Evolutionary conservation across 202 grass and related monocot genomes (phyloP), one percentile per base, ranked within the genome.

Genomic region (Digitaria exilis): DNA sequence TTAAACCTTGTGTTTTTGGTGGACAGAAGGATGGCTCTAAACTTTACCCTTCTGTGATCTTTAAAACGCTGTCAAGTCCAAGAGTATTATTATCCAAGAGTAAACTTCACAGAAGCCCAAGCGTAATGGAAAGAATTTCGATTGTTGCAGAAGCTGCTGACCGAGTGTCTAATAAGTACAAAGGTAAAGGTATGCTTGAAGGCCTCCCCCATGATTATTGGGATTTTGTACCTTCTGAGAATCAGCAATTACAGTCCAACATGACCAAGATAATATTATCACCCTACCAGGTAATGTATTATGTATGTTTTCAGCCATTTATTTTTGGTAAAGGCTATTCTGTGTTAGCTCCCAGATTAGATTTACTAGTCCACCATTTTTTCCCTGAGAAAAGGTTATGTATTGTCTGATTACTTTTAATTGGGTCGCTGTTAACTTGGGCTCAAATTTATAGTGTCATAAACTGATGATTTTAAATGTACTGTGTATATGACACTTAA

Each of bases 271-370:
- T 93, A 77, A 85, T 84, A 78, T 69, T 98, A 28, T 89, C 96
- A 17, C 92, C 96, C 29, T 85, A 92, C 76, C 92, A 98, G 90
- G 96, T 98, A 95, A 90, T 77, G 79, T 84, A 69, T 80, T 84
- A n/a, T n/a, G n/a, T 8, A 39, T 19, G 4, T 58, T 80, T 74
- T 58, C 28, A 21, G 56, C 46, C 55, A 19, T 82, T 82, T 13
- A 82, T 39, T 76, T 85, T 57, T 71, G 59, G 63, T 65, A 82
- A 72, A 54, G 8, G 44, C n/a, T 78, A 6, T 76, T 82, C 3
- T 54, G 4, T 82, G 45, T 77, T 82, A 65, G 8, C 46, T 78
- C 71, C 28, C n/a, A 71, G 32, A 69, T 17, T 84, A 71, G 17
- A 63, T 76, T 17, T 30, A 21, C 39, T 37, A 41, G 13, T 50